These are phyloP conservation scores for Fusarium mangiferae DNA, from an alignment of 2,329 filamentous ascomycete genomes.

Conservation along the genomic window DNA sequence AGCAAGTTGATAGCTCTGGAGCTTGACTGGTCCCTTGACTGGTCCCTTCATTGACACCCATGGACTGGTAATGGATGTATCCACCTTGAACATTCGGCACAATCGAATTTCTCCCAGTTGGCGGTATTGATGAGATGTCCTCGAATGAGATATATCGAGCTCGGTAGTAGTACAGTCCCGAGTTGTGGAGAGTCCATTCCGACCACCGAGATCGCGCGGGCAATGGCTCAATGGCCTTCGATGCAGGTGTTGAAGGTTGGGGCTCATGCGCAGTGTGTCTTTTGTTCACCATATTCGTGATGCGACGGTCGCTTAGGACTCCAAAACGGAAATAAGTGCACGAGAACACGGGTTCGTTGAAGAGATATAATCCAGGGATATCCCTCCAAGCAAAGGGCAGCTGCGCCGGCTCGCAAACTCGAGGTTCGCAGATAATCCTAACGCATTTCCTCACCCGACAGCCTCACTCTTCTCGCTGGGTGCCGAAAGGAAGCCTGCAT, in stretches of 20 bases:
- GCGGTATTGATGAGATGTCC: constrained; percentile 14
- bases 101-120: constrained; percentile 35
- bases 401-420: constrained; percentile 6
- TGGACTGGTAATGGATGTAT: constrained; percentile 41
- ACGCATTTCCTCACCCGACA: constrained; percentile 18
- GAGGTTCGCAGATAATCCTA: constrained; percentile 16
- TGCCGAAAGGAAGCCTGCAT: constrained; percentile 23
- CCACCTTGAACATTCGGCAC: constrained; percentile 27
- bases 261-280: background rate
- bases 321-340: background rate
- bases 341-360: background rate
- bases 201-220: constrained; percentile 24
- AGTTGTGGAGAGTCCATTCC: constrained; percentile 28
- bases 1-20: constrained; percentile 20
- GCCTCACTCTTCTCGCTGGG: constrained; percentile 35
- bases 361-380: constrained; percentile 27
- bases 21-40: background rate
- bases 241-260: constrained; percentile 7
- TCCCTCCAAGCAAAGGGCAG: background rate
- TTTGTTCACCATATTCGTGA: constrained; percentile 5
- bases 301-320: background rate
- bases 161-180: constrained; percentile 36
- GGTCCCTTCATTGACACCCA: constrained; percentile 11
- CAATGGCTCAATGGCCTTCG: background rate
- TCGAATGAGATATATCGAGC: constrained; percentile 37